phyloP scores from a whole-genome alignment of 306 rosid species.

The Fragaria vesca region DNA sequence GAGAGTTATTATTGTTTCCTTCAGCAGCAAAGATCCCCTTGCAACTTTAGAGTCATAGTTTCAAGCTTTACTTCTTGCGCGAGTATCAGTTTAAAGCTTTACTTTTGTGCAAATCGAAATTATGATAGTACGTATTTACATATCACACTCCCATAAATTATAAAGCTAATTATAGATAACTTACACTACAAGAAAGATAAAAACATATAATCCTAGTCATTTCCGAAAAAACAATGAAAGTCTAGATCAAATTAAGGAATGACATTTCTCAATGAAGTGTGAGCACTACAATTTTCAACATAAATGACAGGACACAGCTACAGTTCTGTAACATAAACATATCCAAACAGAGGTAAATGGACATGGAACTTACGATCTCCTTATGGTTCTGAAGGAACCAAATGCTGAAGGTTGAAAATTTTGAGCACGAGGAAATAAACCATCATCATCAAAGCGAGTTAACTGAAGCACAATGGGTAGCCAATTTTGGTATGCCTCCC shows the following conservation, averaged over 20 bases:
- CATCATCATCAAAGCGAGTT: slow-evolving; percentile 43
- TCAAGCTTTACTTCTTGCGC: neutral
- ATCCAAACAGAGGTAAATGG: slow-evolving; percentile 21
- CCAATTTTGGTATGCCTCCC: slow-evolving; percentile 95
- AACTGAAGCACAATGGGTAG: slow-evolving; percentile 74
- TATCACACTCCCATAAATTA: neutral
- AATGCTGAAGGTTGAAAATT: slow-evolving; percentile 40
- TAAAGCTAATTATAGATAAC: neutral
- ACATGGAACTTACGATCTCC: slow-evolving; percentile 67
- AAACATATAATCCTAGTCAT: neutral
- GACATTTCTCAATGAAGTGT: neutral
- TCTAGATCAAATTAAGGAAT: neutral
- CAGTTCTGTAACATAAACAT: slow-evolving; percentile 12
- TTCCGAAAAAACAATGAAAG: neutral
- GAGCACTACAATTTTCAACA: neutral
- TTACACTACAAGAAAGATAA: neutral
- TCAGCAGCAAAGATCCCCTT: neutral
- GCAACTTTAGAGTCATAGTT: neutral
- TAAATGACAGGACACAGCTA: neutral
- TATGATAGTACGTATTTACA: neutral
- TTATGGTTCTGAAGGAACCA: slow-evolving; percentile 65
- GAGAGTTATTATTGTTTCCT: neutral
- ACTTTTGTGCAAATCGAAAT: neutral
- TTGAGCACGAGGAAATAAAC: slow-evolving; percentile 40
- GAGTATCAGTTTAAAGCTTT: neutral